phyloP scores from a whole-genome alignment of 768 basidiomycete species.

The Xerocomus spinulosus region DNA sequence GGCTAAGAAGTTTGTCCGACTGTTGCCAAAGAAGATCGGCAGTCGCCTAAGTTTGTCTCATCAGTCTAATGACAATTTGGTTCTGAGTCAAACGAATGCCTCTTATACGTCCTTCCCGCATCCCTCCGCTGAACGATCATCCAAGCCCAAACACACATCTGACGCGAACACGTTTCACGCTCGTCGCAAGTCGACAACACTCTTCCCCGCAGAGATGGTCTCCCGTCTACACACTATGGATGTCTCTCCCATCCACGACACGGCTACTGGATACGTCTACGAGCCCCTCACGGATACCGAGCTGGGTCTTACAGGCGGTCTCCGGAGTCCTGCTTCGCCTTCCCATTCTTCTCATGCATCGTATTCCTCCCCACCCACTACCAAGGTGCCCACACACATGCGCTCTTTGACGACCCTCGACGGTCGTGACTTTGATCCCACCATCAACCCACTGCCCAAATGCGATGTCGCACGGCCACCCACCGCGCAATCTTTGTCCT shows the following conservation, averaged over 20 bases:
- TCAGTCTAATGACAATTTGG: conserved; percentile 25
- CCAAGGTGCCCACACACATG: conserved; percentile 13
- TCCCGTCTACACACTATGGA: conserved; percentile 30
- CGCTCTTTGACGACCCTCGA: conserved; percentile 23
- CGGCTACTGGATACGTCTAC: conserved; percentile 21
- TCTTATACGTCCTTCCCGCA: conserved; percentile 28
- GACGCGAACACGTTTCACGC: conserved; percentile 34
- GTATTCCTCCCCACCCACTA: conserved; percentile 4
- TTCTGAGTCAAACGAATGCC: conserved; percentile 19
- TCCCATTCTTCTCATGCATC: conserved; percentile 15
- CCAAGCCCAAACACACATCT: conserved; percentile 22
- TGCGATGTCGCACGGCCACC: conserved; percentile 15
- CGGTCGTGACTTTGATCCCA: conserved; percentile 6
- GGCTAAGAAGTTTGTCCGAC: conserved; percentile 25
- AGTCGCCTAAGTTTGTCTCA: conserved; percentile 27
- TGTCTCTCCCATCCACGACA: conserved; percentile 25
- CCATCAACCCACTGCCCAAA: background rate
- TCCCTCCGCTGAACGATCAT: conserved; percentile 19
- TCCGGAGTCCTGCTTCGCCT: conserved; percentile 8
- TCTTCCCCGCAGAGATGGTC: conserved; percentile 28
- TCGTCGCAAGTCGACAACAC: conserved; percentile 32
- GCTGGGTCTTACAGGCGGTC: conserved; percentile 13
- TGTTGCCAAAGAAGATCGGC: conserved; percentile 31
- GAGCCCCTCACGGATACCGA: conserved; percentile 30
- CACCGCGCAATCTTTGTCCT: conserved; percentile 8